phyloP scores from a whole-genome alignment of 179 eudicot species.

The Spergularia azorica region DNA sequence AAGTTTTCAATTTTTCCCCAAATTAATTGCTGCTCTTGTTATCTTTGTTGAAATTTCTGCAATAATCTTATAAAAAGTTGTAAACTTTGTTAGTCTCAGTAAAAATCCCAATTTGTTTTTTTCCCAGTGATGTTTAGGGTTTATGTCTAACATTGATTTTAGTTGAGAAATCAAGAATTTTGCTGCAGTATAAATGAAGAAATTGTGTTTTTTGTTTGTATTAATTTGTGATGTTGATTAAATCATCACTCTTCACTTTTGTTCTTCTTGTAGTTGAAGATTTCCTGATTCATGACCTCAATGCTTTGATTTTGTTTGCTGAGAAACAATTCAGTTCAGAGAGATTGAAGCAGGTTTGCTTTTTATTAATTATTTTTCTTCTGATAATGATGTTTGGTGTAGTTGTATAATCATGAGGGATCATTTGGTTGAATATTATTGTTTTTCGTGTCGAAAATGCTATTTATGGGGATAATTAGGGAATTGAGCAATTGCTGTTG shows the following conservation, averaged over 20 bases:
- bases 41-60: not conserved
- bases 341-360: slow-evolving; percentile 62
- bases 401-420: not conserved
- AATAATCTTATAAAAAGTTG: not conserved
- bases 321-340: slow-evolving; percentile 43
- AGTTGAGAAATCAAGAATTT: not conserved
- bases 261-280: slow-evolving; percentile 63
- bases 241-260: not conserved
- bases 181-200: not conserved
- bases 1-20: not conserved
- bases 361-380: not conserved
- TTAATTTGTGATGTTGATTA: not conserved
- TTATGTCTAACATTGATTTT: not conserved
- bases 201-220: not conserved
- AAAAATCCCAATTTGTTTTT: not conserved
- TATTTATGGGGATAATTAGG: slow-evolving; percentile 41
- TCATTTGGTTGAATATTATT: not conserved
- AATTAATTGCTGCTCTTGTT: not conserved
- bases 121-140: not conserved
- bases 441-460: not conserved
- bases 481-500: slow-evolving; percentile 59
- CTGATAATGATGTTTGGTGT: not conserved
- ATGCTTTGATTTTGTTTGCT: slow-evolving; percentile 48
- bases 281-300: slow-evolving; percentile 66
- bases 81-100: no score